Evolutionary conservation across 805 yeast species (phyloP), one percentile per base, ranked within the genome.

Genomic region (Cyberlindnera nakhonratchasimensis): DNA sequence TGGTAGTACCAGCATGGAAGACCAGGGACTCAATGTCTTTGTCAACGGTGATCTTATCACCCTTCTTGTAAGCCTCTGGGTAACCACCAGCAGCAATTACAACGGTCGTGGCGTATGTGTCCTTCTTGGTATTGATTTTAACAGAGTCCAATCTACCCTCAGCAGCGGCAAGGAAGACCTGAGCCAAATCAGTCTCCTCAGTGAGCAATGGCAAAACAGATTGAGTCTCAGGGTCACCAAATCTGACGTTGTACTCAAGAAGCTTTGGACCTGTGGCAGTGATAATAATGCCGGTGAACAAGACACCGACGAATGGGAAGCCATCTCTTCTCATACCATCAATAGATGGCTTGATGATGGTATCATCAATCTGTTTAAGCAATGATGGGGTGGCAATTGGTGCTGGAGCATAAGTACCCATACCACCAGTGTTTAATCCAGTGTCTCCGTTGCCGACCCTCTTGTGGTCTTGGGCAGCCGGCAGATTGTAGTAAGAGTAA

Each of bases 361-460:
- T 71, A 36, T 71, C 69, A 58, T 89, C 80, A 60, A 93, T 89
- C 64, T 80, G 72, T 47, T 73, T 68, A 56, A 90, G 65, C 28
- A 93, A 62, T 19, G 75, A 72, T 2, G 87, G 80, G 16, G 97
- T 87, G 16, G 95, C 98, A 49, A 88, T 73, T 43, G 99, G 99
- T 10, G 98, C 95, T 24, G 99, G 99, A 7, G 98, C 93, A 60
- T 93, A 93, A 7, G 98, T 96, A 51, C 99, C 99, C 99, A 93
- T 93, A 50, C 99, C 99, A 54, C 99, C 99, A 29, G 99, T 93
- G 69, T 93, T 93, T 49, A 91, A 74, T 20, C 99, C 99, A 29
- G 80, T 71, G 64, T 93, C 99, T 47, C 90, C 90, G 58, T 95
- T 87, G 42, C 95, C 95, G 53, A 85, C 76, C 64, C 99, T 82